These are phyloP conservation scores for Ceriops zippeliana DNA, from an alignment of 345 rosid species.

Conservation along the genomic window DNA sequence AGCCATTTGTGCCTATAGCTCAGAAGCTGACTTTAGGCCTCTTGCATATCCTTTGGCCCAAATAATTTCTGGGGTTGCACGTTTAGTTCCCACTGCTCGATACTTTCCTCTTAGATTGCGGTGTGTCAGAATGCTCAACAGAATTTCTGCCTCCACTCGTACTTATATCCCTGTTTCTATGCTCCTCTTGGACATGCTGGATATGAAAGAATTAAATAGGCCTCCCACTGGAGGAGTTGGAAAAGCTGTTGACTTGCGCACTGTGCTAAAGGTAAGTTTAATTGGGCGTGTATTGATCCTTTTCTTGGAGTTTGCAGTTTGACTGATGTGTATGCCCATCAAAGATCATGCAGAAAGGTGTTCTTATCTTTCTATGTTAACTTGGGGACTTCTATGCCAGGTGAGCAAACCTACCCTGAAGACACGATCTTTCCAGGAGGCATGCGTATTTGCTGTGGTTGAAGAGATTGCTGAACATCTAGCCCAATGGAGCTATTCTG, in stretches of 20 bases:
- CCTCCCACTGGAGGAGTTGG: conserved; percentile 89
- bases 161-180: conserved; percentile 85
- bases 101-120: conserved; percentile 87
- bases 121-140: conserved; percentile 89
- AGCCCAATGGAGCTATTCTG: conserved; percentile 83
- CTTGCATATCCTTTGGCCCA: conserved; percentile 91
- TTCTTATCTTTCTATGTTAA: conserved; percentile 4
- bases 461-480: conserved; percentile 92
- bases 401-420: conserved; percentile 76
- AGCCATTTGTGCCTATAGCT: conserved; percentile 65
- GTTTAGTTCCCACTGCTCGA: conserved; percentile 90
- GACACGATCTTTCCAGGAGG: conserved; percentile 94
- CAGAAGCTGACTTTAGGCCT: conserved; percentile 71
- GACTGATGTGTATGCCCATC: not conserved
- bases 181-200: conserved; percentile 94
- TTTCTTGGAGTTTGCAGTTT: not conserved
- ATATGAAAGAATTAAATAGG: conserved; percentile 85
- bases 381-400: conserved; percentile 30
- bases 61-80: conserved; percentile 82
- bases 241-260: conserved; percentile 71
- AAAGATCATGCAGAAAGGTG: not conserved
- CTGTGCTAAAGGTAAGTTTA: conserved; percentile 61
- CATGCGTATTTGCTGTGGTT: conserved; percentile 74
- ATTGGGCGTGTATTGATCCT: not conserved
- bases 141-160: conserved; percentile 66